Evolutionary conservation across 2,329 filamentous ascomycete genomes (phyloP).

Genomic region (Dendrostoma leiphaemia): DNA sequence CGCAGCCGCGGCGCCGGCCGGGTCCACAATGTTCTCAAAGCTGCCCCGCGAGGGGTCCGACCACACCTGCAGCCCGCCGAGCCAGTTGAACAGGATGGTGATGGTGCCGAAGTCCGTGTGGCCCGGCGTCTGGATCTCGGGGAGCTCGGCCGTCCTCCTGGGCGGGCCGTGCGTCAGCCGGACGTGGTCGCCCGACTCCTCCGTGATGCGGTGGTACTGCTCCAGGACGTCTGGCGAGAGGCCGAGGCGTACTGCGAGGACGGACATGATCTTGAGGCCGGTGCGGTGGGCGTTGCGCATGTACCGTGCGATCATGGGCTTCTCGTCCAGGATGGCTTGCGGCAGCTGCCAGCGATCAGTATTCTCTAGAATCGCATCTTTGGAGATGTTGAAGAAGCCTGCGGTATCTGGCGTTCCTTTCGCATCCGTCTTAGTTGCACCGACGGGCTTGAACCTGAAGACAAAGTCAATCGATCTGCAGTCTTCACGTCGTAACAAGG

Average conservation of each 20-base stretch:
- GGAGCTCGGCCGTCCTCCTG: constrained; percentile 7
- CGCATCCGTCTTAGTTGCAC: constrained; percentile 15
- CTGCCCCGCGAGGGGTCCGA: constrained; percentile 13
- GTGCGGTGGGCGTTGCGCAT: constrained; percentile 15
- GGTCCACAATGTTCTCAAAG: constrained; percentile 17
- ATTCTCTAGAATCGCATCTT: constrained; percentile 20
- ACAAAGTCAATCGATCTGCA: neutral
- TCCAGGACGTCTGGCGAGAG: constrained; percentile 11
- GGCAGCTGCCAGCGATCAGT: constrained; percentile 14
- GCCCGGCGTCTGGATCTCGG: constrained; percentile 20
- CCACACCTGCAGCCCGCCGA: constrained; percentile 36
- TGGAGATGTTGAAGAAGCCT: constrained; percentile 19
- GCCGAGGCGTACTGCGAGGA: constrained; percentile 11
- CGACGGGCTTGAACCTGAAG: constrained; percentile 12
- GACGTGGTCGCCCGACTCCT: constrained; percentile 20
- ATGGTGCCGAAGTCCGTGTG: constrained; percentile 39
- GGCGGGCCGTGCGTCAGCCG: constrained; percentile 18
- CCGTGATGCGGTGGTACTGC: constrained; percentile 11
- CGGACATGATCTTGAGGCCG: constrained; percentile 12
- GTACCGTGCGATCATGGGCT: constrained; percentile 13
- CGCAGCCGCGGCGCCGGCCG: constrained; percentile 1
- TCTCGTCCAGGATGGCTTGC: constrained; percentile 6
- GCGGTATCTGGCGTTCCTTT: constrained; percentile 17
- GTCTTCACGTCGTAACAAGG: neutral
- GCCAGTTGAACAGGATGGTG: constrained; percentile 37